Evolutionary conservation across 495 filamentous ascomycete genomes (phyloP).

Genomic region (Aspergillus coremiiformis): DNA sequence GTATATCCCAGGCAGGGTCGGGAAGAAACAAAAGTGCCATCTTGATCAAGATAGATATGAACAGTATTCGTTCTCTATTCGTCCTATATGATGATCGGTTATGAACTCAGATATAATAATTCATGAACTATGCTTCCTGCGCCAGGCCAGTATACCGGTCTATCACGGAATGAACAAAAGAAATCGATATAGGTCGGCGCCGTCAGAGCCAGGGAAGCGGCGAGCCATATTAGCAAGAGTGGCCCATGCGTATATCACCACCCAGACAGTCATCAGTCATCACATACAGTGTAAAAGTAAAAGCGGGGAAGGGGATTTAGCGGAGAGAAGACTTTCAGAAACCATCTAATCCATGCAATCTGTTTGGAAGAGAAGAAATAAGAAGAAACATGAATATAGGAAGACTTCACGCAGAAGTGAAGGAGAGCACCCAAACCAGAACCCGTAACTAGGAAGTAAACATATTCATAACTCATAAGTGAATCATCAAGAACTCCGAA

Average conservation of each 20-base stretch:
- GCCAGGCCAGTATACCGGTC: background rate
- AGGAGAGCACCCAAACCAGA: background rate
- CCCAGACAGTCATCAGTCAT: conserved; percentile 10
- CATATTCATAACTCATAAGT: background rate
- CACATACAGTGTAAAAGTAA: conserved; percentile 2
- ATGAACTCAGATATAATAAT: background rate
- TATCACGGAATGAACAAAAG: background rate
- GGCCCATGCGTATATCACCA: conserved; percentile 5
- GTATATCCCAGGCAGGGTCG: background rate
- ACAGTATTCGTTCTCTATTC: background rate
- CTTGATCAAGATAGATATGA: background rate
- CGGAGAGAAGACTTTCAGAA: background rate
- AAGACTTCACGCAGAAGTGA: background rate
- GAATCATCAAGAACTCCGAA: no score
- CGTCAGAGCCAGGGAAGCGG: background rate
- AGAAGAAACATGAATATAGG: background rate
- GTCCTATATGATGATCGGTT: background rate
- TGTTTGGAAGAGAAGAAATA: background rate
- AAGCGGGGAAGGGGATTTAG: background rate
- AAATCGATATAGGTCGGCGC: background rate
- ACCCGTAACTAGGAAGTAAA: background rate
- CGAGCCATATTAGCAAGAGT: conserved; percentile 1
- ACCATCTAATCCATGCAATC: conserved; percentile 2
- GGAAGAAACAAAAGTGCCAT: background rate
- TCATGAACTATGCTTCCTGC: background rate